Conservation (phyloP, 495 filamentous ascomycete genomes). For the Xylaria intraflava region DNA sequence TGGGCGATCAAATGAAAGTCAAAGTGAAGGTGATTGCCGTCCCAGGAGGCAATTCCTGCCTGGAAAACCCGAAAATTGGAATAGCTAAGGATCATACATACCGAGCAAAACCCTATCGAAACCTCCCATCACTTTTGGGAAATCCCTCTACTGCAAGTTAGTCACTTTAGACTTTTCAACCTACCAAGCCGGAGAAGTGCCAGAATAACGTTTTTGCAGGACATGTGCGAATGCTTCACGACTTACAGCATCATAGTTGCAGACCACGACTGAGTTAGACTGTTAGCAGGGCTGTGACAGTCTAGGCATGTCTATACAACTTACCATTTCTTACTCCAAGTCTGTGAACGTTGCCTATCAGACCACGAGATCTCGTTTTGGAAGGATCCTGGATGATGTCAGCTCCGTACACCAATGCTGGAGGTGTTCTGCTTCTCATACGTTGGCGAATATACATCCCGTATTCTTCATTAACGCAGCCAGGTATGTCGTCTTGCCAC, state of each 20-base stretch:
- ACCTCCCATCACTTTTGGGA: constrained; percentile 88
- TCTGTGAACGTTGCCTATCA: constrained; percentile 97
- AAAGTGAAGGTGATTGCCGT: background rate
- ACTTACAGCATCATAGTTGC: constrained; percentile 71
- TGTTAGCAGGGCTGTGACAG: background rate
- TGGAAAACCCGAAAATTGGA: too few species aligned
- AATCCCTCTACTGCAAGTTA: constrained; percentile 49
- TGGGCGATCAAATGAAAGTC: background rate
- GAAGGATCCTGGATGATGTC: constrained; percentile 56
- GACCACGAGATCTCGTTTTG: constrained; percentile 86
- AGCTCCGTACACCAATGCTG: background rate
- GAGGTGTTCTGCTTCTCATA: background rate
- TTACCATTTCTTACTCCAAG: constrained; percentile 80
- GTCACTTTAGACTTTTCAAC: background rate
- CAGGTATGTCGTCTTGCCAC: constrained; percentile 95
- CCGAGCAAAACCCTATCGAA: constrained; percentile 57
- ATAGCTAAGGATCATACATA: too few species aligned
- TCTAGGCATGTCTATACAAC: background rate
- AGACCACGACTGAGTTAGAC: constrained; percentile 53
- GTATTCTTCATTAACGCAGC: constrained; percentile 98
- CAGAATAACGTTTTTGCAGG: background rate
- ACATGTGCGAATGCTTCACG: background rate
- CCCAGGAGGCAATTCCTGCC: background rate
- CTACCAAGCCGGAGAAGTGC: background rate
- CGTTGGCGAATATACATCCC: constrained; percentile 87